Percentiles rank a stretch among this genome's conserved stretches.
phyloP scores from a whole-genome alignment of 148 eudicot genomes.

The Rhododendron ovatum region DNA sequence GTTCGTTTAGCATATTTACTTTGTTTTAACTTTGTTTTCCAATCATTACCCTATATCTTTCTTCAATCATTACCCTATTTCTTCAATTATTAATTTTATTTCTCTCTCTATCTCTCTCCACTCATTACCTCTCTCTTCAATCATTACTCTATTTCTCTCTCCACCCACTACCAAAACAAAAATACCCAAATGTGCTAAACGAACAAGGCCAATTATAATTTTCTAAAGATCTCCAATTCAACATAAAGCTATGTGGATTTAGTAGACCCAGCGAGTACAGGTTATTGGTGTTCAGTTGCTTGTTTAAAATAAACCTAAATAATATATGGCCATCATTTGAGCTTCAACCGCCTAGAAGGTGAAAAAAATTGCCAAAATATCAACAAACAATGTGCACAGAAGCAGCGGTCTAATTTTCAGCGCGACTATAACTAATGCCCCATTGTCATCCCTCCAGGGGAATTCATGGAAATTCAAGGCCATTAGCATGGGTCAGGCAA shows the following conservation, averaged over 20 bases:
- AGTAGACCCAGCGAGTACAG: not conserved
- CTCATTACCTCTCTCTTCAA: no score
- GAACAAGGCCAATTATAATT: no score
- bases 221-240: not conserved
- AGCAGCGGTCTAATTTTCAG: not conserved
- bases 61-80: no score
- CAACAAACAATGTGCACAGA: not conserved
- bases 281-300: not conserved
- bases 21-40: no score
- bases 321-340: not conserved
- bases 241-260: not conserved
- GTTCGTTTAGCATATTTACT: no score
- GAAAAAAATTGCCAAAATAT: not conserved
- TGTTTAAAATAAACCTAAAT: not conserved
- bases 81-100: no score
- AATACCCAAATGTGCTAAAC: no score
- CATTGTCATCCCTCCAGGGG: not conserved
- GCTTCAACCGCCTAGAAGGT: not conserved
- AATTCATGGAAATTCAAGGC: not conserved
- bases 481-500: not conserved
- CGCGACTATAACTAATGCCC: not conserved
- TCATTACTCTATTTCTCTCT: no score
- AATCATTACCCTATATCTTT: no score
- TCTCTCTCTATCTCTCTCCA: no score
- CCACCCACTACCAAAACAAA: no score